phyloP scores from a whole-genome alignment of 306 rosid genomes.

The Ziziphus jujuba region DNA sequence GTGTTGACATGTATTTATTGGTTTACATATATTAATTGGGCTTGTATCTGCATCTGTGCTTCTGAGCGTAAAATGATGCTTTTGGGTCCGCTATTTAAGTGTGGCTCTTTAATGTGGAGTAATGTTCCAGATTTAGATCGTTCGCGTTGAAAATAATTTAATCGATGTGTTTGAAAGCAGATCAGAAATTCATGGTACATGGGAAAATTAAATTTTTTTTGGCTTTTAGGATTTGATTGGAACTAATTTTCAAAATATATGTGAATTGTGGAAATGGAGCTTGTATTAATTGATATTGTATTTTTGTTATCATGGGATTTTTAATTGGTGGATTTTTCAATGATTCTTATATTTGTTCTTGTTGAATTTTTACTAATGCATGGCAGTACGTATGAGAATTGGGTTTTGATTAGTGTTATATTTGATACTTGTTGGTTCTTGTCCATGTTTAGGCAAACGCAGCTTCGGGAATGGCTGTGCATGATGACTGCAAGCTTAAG shows the following conservation, averaged over 20 bases:
- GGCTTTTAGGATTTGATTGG: too few relatives aligned
- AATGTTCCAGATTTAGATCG: neutral
- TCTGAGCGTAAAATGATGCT: neutral
- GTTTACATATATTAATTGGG: neutral
- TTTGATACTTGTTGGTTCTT: constrained; percentile 2
- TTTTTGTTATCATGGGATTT: too few relatives aligned
- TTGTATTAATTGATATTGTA: too few relatives aligned
- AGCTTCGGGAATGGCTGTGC: constrained; percentile 59
- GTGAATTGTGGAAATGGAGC: too few relatives aligned
- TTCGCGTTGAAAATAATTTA: neutral
- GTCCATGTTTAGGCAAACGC: constrained; percentile 41
- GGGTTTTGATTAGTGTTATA: neutral
- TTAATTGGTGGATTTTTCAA: neutral
- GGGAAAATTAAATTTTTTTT: too few relatives aligned
- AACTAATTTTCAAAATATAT: too few relatives aligned
- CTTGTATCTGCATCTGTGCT: too few relatives aligned
- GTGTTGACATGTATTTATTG: too few relatives aligned
- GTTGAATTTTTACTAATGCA: neutral
- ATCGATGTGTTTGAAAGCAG: neutral
- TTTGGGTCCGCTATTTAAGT: neutral
- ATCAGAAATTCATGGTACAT: too few relatives aligned
- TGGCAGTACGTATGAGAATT: neutral
- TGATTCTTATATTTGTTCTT: neutral
- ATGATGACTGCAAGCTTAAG: constrained; percentile 52
- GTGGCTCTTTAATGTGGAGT: neutral